phyloP scores from a whole-genome alignment of 2,329 filamentous ascomycete genomes.

The Pseudofabraea citricarpa region DNA sequence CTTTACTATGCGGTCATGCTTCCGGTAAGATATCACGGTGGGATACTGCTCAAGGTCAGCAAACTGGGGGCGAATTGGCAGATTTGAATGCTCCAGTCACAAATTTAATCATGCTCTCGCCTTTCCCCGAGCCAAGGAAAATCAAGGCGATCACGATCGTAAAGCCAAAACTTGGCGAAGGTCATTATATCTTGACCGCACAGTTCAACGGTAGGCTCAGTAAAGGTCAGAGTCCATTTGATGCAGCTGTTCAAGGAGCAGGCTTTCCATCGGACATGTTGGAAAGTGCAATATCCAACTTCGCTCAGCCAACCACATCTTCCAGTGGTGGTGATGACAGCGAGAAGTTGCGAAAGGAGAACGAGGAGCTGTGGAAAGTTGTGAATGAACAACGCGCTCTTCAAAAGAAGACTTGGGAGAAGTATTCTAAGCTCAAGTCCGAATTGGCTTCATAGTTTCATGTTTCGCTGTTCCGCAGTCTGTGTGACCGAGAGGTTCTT shows the following conservation, averaged over 20 bases:
- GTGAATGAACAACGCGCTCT: slow-evolving; percentile 38
- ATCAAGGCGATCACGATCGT: slow-evolving; percentile 56
- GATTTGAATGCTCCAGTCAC: slow-evolving; percentile 74
- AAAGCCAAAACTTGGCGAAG: slow-evolving; percentile 71
- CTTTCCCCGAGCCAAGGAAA: slow-evolving; percentile 42
- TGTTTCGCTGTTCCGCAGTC: background rate
- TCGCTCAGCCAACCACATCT: slow-evolving; percentile 27
- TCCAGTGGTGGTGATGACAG: slow-evolving; percentile 29
- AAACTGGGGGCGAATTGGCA: slow-evolving; percentile 19
- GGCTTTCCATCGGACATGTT: slow-evolving; percentile 33
- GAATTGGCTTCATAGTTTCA: slow-evolving; percentile 11
- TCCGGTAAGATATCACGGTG: slow-evolving; percentile 76
- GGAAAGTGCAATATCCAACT: slow-evolving; percentile 44
- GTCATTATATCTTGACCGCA: slow-evolving; percentile 60
- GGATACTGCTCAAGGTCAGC: slow-evolving; percentile 53
- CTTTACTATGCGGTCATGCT: slow-evolving; percentile 73
- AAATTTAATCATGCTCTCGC: slow-evolving; percentile 70
- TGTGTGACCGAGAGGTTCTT: background rate
- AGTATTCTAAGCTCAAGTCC: slow-evolving; percentile 24
- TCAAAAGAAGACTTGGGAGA: slow-evolving; percentile 34
- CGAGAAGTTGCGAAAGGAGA: slow-evolving; percentile 32
- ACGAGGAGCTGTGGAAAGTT: slow-evolving; percentile 40
- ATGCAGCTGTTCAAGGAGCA: slow-evolving; percentile 12
- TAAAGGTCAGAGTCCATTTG: slow-evolving; percentile 10
- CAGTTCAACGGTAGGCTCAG: slow-evolving; percentile 46